phyloP scores from a whole-genome alignment of 345 rosid species.

The Geranium brycei region DNA sequence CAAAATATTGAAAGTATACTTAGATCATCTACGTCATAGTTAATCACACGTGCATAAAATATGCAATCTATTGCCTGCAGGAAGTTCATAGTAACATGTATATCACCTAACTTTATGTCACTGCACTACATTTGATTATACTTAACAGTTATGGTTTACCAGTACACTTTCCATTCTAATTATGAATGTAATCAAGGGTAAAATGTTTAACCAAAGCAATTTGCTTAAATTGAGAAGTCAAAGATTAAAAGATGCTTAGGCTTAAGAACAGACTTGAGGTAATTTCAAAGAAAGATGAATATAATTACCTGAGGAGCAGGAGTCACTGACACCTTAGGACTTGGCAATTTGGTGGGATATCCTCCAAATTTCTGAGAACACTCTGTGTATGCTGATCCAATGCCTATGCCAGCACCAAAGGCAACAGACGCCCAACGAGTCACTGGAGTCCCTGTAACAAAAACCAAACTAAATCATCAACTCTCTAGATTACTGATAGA shows the following conservation, averaged over 20 bases:
- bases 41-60: too few species aligned
- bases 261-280: neutral
- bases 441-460: slow-evolving; percentile 57
- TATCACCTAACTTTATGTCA: too few species aligned
- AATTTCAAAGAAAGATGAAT: slow-evolving; percentile 41
- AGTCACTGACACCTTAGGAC: slow-evolving; percentile 5
- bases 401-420: slow-evolving; percentile 85
- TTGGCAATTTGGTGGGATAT: slow-evolving; percentile 27
- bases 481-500: too few species aligned
- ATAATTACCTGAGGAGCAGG: slow-evolving; percentile 29
- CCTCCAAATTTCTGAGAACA: slow-evolving; percentile 54
- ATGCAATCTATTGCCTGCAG: too few species aligned
- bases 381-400: slow-evolving; percentile 81
- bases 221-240: neutral
- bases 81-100: too few species aligned
- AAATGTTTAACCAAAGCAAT: too few species aligned
- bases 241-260: neutral
- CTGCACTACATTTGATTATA: too few species aligned
- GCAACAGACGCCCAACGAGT: slow-evolving; percentile 84
- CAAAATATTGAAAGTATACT: too few species aligned
- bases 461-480: neutral
- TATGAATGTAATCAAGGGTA: too few species aligned
- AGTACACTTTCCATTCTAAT: too few species aligned
- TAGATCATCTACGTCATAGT: too few species aligned
- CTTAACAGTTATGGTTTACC: neutral